A percentile compares a stretch with the other conserved stretches of the same genome.
phyloP scores from a whole-genome alignment of 2,329 filamentous ascomycete genomes.

The Fonsecaea nubica region DNA sequence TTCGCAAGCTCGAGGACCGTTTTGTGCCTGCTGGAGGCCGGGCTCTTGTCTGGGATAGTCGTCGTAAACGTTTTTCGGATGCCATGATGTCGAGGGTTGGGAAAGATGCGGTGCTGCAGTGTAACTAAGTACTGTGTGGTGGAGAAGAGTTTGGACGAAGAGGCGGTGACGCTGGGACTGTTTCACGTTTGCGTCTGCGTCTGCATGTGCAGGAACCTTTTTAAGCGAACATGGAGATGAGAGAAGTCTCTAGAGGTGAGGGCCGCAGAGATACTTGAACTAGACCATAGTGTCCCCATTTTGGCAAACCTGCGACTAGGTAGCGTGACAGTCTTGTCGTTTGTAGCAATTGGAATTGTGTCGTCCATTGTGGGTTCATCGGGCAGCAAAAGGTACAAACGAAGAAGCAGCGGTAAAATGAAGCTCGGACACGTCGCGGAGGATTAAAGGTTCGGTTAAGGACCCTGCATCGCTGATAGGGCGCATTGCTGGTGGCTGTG shows the following conservation, averaged over 20 bases:
- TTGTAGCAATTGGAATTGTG: conserved; percentile 8
- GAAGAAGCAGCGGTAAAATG: conserved; percentile 25
- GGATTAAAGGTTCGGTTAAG: conserved; percentile 32
- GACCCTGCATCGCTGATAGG: conserved; percentile 14
- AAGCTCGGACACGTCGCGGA: conserved; percentile 32
- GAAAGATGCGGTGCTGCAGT: conserved; percentile 10
- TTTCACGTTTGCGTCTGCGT: conserved; percentile 25
- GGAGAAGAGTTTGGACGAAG: conserved; percentile 9
- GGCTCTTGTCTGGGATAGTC: conserved; percentile 30
- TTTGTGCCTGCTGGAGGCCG: conserved; percentile 29
- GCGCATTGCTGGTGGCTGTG: conserved; percentile 6
- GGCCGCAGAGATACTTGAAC: neutral
- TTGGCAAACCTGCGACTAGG: conserved; percentile 9
- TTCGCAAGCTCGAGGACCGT: conserved; percentile 32
- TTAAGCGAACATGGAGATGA: conserved; percentile 18
- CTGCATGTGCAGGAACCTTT: conserved; percentile 12
- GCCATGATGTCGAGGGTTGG: conserved; percentile 26
- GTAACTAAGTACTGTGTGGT: conserved; percentile 18
- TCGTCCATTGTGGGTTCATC: conserved; percentile 20
- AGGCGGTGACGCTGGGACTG: conserved; percentile 24
- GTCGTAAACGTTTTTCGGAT: conserved; percentile 33
- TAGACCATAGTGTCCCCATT: conserved; percentile 16
- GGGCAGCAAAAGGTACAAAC: conserved; percentile 35
- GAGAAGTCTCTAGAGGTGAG: conserved; percentile 1
- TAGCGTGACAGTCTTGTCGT: conserved; percentile 14